phyloP scores from a whole-genome alignment of 495 filamentous ascomycete species.

The Penicillium coffeae region DNA sequence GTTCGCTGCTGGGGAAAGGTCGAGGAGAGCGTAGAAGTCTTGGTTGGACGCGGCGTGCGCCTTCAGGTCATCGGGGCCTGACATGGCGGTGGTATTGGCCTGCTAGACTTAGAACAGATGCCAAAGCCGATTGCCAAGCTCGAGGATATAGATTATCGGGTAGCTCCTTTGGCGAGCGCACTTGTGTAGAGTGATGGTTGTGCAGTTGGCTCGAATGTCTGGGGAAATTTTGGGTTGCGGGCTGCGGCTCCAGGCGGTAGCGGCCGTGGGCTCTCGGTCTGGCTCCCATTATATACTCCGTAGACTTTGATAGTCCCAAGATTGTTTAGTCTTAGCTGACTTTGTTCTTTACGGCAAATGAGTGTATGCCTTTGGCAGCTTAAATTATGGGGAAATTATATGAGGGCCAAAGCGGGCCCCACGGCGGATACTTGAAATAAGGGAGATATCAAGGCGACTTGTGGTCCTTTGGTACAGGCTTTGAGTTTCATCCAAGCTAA shows the following conservation, averaged over 20 bases:
- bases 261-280: background rate
- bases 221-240: constrained; percentile 1
- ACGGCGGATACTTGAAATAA: no score
- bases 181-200: no score
- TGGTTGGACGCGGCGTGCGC: constrained; percentile 55
- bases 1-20: constrained; percentile 57
- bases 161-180: no score
- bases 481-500: no score
- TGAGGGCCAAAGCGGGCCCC: no score
- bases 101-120: background rate
- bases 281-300: background rate
- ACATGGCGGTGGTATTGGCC: constrained; percentile 23
- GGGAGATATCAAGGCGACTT: no score
- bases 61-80: constrained; percentile 49
- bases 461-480: no score
- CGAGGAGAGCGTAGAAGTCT: constrained; percentile 84
- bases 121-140: background rate
- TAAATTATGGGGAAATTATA: no score
- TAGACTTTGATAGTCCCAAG: no score
- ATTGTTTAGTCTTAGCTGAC: background rate
- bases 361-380: no score
- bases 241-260: background rate
- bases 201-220: no score
- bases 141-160: background rate
- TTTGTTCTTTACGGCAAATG: no score